Evolutionary conservation across 2,329 filamentous ascomycete genomes (phyloP), one percentile per base, ranked within the genome.

Genomic region (Ophiostoma piceae): DNA sequence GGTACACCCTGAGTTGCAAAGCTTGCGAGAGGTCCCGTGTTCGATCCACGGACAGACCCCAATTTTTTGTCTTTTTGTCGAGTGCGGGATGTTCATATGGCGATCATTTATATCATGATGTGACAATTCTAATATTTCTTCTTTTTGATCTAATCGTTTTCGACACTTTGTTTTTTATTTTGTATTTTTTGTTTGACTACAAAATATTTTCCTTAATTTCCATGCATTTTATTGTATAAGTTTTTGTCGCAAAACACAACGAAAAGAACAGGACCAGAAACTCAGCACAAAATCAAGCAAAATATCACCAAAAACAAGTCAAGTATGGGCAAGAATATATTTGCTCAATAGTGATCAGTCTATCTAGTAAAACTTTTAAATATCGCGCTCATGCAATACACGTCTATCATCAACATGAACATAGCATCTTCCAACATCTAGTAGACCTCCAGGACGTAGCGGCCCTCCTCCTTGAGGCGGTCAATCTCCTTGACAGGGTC

Each of bases 371-470:
- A 32, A 62, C 29, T 62, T 62, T 62, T 62, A 11, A 9, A 32
- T n/a, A 16, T 32, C 51, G 12, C 51, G 51, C 51, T 57, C 22
- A 62, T 62, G 57, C 14, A 32, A 19, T 8, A 19, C 57, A 62
- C 9, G 29, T 57, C 7, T 32, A 32, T 37, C 29, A 14, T 35
- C 32, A 62, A 7, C 26, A 22, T 16, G 22, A 14, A 26, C 19
- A 26, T n/a, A 54, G 9, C 7, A 54, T 32, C 57, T 92, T 29
- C 26, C 26, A 29, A 29, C 35, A 35, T 35, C 35, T 35, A 98
- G 81, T 98, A 98, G 70, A 98, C 95, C 83, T 99, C 95, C 69
- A 99, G 85, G 68, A 99, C 94, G 82, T 98, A 99, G 78, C 95
- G 86, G 73, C 91, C 87, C 76, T 92, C 90, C 79, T 99, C 95